These are phyloP conservation scores for Gastrodia elata DNA, from an alignment of 106 monocot species.

Conservation along the genomic window DNA sequence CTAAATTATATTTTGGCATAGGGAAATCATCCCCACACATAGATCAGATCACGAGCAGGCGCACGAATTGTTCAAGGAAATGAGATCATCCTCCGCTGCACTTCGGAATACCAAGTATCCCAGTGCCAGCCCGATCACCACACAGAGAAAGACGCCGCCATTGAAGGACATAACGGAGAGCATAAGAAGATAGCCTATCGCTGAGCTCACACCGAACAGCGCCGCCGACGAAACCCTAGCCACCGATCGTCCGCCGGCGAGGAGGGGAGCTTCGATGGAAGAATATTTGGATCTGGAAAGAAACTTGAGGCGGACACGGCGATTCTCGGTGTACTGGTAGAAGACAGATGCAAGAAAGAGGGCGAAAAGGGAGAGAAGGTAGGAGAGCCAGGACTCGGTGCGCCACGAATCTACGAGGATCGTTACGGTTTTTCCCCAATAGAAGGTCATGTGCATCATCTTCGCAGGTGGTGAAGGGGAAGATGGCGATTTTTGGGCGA, in stretches of 20 bases:
- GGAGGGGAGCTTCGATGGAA: constrained; percentile 26
- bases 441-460: constrained; percentile 99
- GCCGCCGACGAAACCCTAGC: constrained; percentile 24
- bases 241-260: constrained; percentile 11
- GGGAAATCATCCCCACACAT: background rate
- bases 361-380: constrained; percentile 57
- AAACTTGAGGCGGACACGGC: constrained; percentile 53
- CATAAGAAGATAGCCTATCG: constrained; percentile 88
- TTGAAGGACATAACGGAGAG: constrained; percentile 97
- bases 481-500: background rate
- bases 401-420: constrained; percentile 83
- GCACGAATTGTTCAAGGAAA: constrained; percentile 46
- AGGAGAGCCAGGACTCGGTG: constrained; percentile 51
- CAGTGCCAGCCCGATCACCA: constrained; percentile 40
- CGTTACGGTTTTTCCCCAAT: constrained; percentile 82
- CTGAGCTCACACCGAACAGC: constrained; percentile 68
- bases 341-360: constrained; percentile 60
- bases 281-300: constrained; percentile 15
- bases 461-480: constrained; percentile 10
- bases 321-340: constrained; percentile 85
- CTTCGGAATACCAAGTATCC: constrained; percentile 77
- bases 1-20: background rate
- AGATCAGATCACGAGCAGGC: constrained; percentile 49
- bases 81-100: constrained; percentile 45
- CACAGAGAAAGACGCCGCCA: constrained; percentile 61